Conservation (phyloP, 2,329 filamentous ascomycete species). For the Paraphaeosphaeria minitans region DNA sequence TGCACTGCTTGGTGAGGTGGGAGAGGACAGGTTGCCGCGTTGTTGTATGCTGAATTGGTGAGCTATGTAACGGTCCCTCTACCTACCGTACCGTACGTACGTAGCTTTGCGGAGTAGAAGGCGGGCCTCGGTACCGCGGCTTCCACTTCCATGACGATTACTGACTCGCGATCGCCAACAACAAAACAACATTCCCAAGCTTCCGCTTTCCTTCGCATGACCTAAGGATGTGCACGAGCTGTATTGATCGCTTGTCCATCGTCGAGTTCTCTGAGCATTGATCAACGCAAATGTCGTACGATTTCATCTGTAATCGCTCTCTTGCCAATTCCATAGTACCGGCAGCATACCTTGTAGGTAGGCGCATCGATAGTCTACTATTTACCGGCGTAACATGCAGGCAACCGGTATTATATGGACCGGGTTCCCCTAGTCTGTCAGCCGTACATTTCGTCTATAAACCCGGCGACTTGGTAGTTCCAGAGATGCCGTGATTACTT, state of each 20-base stretch:
- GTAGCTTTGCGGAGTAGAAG: background rate
- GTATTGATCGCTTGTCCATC: background rate
- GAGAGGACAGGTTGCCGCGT: background rate
- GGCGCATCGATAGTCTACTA: constrained; percentile 12
- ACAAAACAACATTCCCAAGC: background rate
- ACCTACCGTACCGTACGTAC: no score
- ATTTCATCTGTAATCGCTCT: constrained; percentile 10
- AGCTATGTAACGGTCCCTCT: background rate
- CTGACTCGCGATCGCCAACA: background rate
- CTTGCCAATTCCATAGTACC: constrained; percentile 16
- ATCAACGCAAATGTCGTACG: constrained; percentile 9
- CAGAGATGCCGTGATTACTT: constrained; percentile 2
- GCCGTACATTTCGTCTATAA: constrained; percentile 11
- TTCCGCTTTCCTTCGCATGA: background rate
- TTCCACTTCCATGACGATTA: background rate
- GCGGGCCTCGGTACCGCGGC: constrained; percentile 15
- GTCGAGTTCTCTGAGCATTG: constrained; percentile 3
- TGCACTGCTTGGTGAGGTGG: background rate
- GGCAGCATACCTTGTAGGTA: constrained; percentile 12
- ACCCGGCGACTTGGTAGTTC: constrained; percentile 11
- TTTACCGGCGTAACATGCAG: constrained; percentile 27
- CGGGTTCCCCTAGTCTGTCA: constrained; percentile 1
- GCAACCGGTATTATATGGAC: constrained; percentile 16
- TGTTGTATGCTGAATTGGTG: background rate
- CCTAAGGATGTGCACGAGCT: background rate